Conservation (phyloP, 768 basidiomycete genomes). For the Pulveroboletus ravenelii region DNA sequence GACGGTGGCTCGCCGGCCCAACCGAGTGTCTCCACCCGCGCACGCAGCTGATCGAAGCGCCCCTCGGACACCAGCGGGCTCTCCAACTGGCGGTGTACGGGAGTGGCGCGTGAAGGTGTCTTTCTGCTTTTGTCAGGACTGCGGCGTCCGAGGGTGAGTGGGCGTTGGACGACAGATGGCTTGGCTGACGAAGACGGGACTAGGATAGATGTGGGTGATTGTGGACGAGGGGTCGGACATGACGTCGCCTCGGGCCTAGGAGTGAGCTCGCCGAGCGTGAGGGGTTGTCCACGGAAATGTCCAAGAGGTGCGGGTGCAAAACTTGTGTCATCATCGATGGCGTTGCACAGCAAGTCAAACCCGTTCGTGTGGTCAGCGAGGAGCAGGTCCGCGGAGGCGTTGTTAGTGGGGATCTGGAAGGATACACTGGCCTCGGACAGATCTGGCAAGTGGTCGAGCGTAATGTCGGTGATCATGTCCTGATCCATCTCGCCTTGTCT, state of each 20-base stretch:
- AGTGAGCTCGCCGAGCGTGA: slow-evolving; percentile 40
- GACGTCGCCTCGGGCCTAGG: slow-evolving; percentile 30
- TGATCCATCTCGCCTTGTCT: slow-evolving; percentile 3
- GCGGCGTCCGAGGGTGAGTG: slow-evolving; percentile 10
- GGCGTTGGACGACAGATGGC: slow-evolving; percentile 5
- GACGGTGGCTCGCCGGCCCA: slow-evolving; percentile 4
- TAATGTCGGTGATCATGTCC: slow-evolving; percentile 37
- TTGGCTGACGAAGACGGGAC: slow-evolving; percentile 13
- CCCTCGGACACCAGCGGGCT: slow-evolving; percentile 25
- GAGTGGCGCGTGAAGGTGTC: slow-evolving; percentile 1
- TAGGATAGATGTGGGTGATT: slow-evolving; percentile 9
- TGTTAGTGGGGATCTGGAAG: slow-evolving; percentile 47
- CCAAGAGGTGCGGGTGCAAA: slow-evolving; percentile 31
- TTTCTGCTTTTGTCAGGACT: slow-evolving; percentile 14
- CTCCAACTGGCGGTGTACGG: background rate
- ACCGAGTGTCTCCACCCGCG: slow-evolving; percentile 15
- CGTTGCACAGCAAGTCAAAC: slow-evolving; percentile 36
- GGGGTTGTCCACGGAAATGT: slow-evolving; percentile 26
- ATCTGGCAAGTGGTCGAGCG: slow-evolving; percentile 52
- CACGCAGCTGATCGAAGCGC: slow-evolving; percentile 19
- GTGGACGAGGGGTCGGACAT: slow-evolving; percentile 1
- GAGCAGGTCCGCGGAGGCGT: slow-evolving; percentile 29
- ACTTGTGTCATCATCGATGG: slow-evolving; percentile 32
- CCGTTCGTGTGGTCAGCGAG: slow-evolving; percentile 39
- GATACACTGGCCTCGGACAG: slow-evolving; percentile 40